phyloP scores from a whole-genome alignment of 768 basidiomycete species.

The Russula sp. region DNA sequence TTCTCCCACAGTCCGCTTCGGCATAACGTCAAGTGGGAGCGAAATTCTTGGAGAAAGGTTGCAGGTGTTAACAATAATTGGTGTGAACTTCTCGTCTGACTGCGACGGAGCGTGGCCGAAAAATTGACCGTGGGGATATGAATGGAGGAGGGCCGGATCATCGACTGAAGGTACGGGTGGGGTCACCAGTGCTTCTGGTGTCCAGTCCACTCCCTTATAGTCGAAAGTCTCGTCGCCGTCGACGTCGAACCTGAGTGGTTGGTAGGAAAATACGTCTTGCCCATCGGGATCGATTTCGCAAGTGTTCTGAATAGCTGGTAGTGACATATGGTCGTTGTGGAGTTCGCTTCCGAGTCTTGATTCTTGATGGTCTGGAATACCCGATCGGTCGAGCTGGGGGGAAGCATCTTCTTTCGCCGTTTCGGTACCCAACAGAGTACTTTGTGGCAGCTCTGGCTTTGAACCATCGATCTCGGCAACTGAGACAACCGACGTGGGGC shows the following conservation, averaged over 20 bases:
- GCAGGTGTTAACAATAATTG: background rate
- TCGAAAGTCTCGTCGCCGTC: conserved; percentile 3
- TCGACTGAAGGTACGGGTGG: background rate
- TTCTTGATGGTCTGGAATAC: background rate
- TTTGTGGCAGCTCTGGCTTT: background rate
- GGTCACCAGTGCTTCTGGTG: background rate
- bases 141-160: too few species aligned
- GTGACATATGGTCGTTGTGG: background rate
- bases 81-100: background rate
- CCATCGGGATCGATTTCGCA: background rate
- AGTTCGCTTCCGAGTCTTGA: background rate
- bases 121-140: background rate
- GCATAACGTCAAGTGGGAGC: background rate
- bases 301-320: background rate
- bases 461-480: background rate
- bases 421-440: background rate
- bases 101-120: background rate
- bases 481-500: background rate
- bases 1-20: background rate
- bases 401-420: background rate
- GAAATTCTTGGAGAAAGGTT: background rate
- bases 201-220: conserved; percentile 7
- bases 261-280: background rate
- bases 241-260: background rate
- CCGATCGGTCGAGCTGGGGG: background rate